Evolutionary conservation across 192 early-diverging fungal genomes (phyloP).

Genomic region (Bifiguratus adelaidae): DNA sequence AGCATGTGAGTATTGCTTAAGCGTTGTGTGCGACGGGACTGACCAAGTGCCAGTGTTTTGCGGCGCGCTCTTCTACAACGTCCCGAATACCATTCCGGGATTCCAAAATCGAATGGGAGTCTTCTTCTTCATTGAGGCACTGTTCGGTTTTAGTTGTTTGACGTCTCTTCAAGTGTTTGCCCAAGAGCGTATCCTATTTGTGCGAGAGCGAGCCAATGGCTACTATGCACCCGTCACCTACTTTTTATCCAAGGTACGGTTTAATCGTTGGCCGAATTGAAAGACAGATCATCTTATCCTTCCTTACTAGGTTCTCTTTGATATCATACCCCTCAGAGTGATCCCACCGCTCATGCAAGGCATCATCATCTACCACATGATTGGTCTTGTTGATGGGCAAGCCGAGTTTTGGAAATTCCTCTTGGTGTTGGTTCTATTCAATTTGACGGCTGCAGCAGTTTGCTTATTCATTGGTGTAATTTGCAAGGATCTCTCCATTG

Average conservation of each 20-base stretch:
- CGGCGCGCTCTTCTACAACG: slow-evolving; percentile 51
- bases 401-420: slow-evolving; percentile 61
- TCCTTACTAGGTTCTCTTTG: slow-evolving; percentile 35
- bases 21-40: slow-evolving; percentile 7
- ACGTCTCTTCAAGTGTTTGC: slow-evolving; percentile 58
- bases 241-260: slow-evolving; percentile 51
- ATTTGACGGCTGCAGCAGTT: slow-evolving; percentile 61
- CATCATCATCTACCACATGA: slow-evolving; percentile 79
- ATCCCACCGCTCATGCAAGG: slow-evolving; percentile 73
- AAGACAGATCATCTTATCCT: not conserved
- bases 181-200: slow-evolving; percentile 54
- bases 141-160: slow-evolving; percentile 50
- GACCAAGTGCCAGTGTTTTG: slow-evolving; percentile 33
- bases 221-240: slow-evolving; percentile 62
- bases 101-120: slow-evolving; percentile 55
- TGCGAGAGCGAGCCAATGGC: slow-evolving; percentile 62
- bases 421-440: slow-evolving; percentile 71
- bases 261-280: slow-evolving; percentile 6
- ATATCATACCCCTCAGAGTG: slow-evolving; percentile 65
- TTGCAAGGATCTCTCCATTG: slow-evolving; percentile 57
- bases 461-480: slow-evolving; percentile 72
- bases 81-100: slow-evolving; percentile 42
- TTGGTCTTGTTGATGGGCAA: slow-evolving; percentile 55
- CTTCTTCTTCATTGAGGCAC: slow-evolving; percentile 55
- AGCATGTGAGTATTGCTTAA: slow-evolving; percentile 25